phyloP scores from a whole-genome alignment of 768 basidiomycete species.

The Rossbeevera mucosa region DNA sequence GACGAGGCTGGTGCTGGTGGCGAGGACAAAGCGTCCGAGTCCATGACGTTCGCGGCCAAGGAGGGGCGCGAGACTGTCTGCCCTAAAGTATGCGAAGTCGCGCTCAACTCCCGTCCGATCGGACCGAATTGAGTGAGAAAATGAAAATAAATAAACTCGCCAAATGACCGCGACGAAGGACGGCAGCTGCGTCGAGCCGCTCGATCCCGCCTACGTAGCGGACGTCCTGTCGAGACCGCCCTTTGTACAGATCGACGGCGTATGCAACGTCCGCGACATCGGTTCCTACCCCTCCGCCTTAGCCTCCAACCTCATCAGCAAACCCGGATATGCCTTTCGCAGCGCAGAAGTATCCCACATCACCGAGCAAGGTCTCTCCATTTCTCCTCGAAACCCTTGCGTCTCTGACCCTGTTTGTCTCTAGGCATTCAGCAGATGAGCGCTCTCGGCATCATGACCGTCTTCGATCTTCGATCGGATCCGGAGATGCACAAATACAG shows the following conservation, averaged over 20 bases:
- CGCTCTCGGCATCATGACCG: constrained; percentile 57
- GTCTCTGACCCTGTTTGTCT: constrained; percentile 1
- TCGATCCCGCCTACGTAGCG: constrained; percentile 63
- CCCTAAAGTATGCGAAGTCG: constrained; percentile 36
- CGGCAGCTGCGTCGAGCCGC: constrained; percentile 38
- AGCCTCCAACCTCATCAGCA: constrained; percentile 48
- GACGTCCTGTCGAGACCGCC: constrained; percentile 64
- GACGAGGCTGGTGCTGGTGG: constrained; percentile 46
- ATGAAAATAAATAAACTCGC: neutral
- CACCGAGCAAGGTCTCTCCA: constrained; percentile 56
- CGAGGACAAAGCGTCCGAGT: constrained; percentile 54
- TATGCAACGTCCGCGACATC: constrained; percentile 71
- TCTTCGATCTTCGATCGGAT: constrained; percentile 78
- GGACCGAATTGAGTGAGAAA: neutral
- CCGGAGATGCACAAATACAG: constrained; percentile 75
- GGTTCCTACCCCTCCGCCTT: constrained; percentile 52
- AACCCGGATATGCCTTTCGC: constrained; percentile 55
- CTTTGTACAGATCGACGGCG: constrained; percentile 67
- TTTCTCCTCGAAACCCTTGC: neutral
- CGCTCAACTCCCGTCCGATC: neutral
- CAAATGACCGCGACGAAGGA: neutral
- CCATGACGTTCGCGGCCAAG: constrained; percentile 37
- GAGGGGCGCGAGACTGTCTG: constrained; percentile 40
- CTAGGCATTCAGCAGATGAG: constrained; percentile 56
- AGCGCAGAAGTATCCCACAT: constrained; percentile 71